Evolutionary conservation across 2,329 filamentous ascomycete genomes (phyloP), one percentile per base, ranked within the genome.

Genomic region (Venturia nashicola): DNA sequence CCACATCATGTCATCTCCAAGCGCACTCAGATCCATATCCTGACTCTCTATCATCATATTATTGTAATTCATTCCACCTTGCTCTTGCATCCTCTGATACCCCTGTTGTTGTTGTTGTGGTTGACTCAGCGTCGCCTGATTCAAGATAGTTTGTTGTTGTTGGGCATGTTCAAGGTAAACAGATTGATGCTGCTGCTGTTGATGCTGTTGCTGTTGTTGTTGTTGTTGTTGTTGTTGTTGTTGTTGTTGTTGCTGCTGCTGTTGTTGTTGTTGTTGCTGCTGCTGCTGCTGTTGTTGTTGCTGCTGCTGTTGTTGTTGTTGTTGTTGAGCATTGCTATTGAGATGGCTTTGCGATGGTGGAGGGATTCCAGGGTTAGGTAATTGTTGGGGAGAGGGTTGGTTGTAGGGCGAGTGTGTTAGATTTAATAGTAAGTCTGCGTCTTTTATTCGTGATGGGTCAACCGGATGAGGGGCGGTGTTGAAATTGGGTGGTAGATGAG

Each of bases 1-100:
- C 87, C 88, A 92, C 79, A 88, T 84, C 74, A 90, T 83, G 54
- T 90, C 87, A 18, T 85, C 82, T 1, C 84, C 86, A 20, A 91
- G 75, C 5, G 83, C 77, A 32, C 82, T 84, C 79, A 92, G 87
- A 67, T 92, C 88, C 42, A 93, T 84, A 67, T 92, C 88, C 67
- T 90, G 88, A 65, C 84, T 87, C 71, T 90, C 85, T 67, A 92
- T 89, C 66, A 88, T 86, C 75, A 91, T 87, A 65, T 79, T 76
- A 5, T 76, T 75, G 59, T 79, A 73, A 51, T 71, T 71, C 39
- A 61, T 12, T 68, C 65, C 59, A 34, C 27, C 5, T 32, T 27
- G 42, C 62, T 51, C 59, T 40, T 57, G 51, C 32, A 57, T 57
- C 51, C 51, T n/a, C 5, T 36, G 51, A 42, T 57, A 20, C 11